Base-by-base conservation (phyloP, 352 stramenopile genomes). In the Pythium chondricola region DNA sequence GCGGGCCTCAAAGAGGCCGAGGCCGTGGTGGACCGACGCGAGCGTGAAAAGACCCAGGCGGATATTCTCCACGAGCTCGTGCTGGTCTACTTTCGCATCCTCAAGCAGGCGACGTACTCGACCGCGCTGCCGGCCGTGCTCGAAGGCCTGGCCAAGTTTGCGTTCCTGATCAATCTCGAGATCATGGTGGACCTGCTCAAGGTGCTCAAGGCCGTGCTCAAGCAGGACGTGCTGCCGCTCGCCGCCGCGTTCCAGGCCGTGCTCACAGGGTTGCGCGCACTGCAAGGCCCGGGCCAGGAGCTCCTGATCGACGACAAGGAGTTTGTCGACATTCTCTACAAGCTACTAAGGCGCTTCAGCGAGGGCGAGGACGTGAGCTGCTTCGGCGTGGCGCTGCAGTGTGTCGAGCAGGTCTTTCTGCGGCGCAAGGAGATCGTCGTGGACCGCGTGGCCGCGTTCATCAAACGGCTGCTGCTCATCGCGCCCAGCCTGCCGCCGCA, bases 121-220 rank as follows among this genome's bases (percentile, higher is more conserved):
- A 71, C 81, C n/a, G 70, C 96, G 16, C 56, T 98, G 45, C 92
- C 93, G 1, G 83, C 86, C 1, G 91, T 97, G 43, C 76, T 98
- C 17, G 79, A 90, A 52, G 95, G 95, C 2, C 74, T 98, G 35
- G 80, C 88, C 33, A 98, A 98, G 58, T 98, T 96, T 74, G 93
- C 91, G 14, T 97, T 98, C 74, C 53, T 98, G 9, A 98, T 98
- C 52, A 98, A 98, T 61, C 73, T 98, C n/a, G 94, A 98, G 66
- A 98, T 97, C 30, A 95, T 98, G 69, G 87, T 96, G 22, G 93
- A 98, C 62, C 60, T 98, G 38, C 73, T 98, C 48, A 96, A 93
- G 52, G 87, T 98, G 32, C 76, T 98, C 22, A 98, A 98, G 64
- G 69, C 87, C 21, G 70, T 98, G 49, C 71, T 98, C 22, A 77